A percentile compares a stretch with the other conserved stretches of the same genome.
Conservation (phyloP, 2,329 filamentous ascomycete genomes). For the Penicillium sp. region DNA sequence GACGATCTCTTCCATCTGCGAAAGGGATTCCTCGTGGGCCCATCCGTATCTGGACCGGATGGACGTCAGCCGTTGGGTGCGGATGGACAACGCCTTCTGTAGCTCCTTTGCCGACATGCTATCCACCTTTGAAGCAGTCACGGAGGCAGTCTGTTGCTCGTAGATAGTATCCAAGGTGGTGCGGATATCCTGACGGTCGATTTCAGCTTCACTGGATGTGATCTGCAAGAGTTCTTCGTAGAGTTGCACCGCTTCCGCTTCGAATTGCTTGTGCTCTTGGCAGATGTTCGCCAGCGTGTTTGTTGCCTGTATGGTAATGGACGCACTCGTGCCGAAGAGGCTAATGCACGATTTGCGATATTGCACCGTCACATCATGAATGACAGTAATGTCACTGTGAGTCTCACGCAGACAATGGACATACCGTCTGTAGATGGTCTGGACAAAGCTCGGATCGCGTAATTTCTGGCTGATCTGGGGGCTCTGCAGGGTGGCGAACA, state of each 20-base stretch:
- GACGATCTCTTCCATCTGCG: constrained; percentile 36
- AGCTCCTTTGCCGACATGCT: constrained; percentile 28
- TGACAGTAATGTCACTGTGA: constrained; percentile 27
- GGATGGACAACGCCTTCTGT: constrained; percentile 29
- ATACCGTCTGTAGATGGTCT: constrained; percentile 35
- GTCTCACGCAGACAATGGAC: constrained; percentile 34
- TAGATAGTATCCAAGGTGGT: constrained; percentile 36
- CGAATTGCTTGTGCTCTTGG: constrained; percentile 36
- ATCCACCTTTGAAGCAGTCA: constrained; percentile 16
- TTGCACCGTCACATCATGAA: constrained; percentile 35
- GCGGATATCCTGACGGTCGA: constrained; percentile 32
- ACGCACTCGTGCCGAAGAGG: constrained; percentile 33
- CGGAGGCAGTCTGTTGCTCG: constrained; percentile 34
- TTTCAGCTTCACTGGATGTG: constrained; percentile 26
- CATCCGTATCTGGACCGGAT: constrained; percentile 35
- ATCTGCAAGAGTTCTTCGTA: constrained; percentile 38
- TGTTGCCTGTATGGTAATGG: constrained; percentile 38
- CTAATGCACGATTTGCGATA: constrained; percentile 34
- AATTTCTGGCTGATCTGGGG: constrained; percentile 34
- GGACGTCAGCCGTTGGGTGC: constrained; percentile 28
- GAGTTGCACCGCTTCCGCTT: constrained; percentile 33
- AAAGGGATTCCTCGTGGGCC: constrained; percentile 39
- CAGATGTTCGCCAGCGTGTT: constrained; percentile 36
- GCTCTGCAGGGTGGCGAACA: constrained; percentile 37
- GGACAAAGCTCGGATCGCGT: constrained; percentile 32